phyloP scores from a whole-genome alignment of 441 rosid species.

The Adansonia grandidieri region DNA sequence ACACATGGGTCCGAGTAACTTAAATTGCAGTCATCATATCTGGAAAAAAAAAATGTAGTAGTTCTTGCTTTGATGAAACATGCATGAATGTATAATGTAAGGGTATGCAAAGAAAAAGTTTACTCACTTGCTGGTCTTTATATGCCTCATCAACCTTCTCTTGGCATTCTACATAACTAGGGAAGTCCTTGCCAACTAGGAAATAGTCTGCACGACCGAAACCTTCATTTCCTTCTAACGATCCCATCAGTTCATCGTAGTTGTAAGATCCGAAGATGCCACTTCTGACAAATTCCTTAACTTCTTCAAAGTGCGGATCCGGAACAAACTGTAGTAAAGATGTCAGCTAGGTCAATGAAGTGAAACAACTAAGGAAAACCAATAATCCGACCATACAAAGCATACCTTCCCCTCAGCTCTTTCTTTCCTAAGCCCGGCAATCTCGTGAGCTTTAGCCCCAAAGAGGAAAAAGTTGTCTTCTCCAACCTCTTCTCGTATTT shows the following conservation, averaged over 20 bases:
- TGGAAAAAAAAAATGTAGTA: background rate
- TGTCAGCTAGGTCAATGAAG: constrained; percentile 21
- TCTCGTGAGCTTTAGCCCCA: constrained; percentile 86
- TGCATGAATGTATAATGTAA: background rate
- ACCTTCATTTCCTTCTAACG: constrained; percentile 92
- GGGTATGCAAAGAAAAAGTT: background rate
- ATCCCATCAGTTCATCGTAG: constrained; percentile 77
- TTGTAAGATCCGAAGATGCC: constrained; percentile 75
- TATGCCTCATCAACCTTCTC: constrained; percentile 86
- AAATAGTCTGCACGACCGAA: constrained; percentile 89
- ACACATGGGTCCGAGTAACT: too few relatives aligned
- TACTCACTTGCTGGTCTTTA: constrained; percentile 66
- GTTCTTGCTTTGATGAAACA: background rate
- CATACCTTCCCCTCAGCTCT: constrained; percentile 87
- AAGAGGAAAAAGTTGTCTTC: constrained; percentile 94
- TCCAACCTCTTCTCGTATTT: constrained; percentile 92
- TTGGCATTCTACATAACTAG: constrained; percentile 89
- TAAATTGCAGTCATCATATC: background rate
- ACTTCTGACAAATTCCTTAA: constrained; percentile 65
- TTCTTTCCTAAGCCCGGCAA: constrained; percentile 79
- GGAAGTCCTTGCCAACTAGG: constrained; percentile 95
- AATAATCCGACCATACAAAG: constrained; percentile 8
- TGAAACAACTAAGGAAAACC: background rate
- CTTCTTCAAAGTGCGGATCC: constrained; percentile 86
- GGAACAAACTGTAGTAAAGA: constrained; percentile 66